Percentiles rank a stretch among this genome's conserved stretches.
Conservation (phyloP, 768 basidiomycete genomes). For the Rhodotorula diobovata region DNA sequence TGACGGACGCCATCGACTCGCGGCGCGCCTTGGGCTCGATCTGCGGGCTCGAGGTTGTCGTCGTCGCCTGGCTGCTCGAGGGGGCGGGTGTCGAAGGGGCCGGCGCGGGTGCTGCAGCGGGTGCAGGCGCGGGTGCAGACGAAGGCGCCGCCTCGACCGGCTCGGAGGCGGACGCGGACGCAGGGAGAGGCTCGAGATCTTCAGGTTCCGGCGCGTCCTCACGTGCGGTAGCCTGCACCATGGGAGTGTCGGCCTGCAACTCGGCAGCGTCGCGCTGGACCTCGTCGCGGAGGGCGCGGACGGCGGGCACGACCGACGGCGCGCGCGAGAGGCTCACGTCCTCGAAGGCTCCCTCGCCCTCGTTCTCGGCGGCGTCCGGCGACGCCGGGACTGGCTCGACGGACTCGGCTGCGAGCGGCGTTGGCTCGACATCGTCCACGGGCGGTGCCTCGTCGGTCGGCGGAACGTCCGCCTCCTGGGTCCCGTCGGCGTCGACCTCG, state of each 20-base stretch:
- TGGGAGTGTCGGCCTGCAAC: conserved; percentile 1
- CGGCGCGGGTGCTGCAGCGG: neutral
- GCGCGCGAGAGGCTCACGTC: conserved; percentile 27
- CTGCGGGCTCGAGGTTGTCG: neutral
- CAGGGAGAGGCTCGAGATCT: neutral
- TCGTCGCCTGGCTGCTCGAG: conserved; percentile 1
- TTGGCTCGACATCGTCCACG: neutral
- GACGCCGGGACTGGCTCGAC: neutral
- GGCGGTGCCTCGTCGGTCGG: no score
- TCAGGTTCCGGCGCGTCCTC: neutral
- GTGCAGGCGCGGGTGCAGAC: neutral
- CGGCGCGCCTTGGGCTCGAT: conserved; percentile 9
- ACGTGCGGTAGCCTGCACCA: no score
- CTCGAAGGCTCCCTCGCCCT: conserved; percentile 16
- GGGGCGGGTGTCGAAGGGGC: neutral
- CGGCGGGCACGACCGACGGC: conserved; percentile 9
- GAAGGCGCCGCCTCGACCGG: neutral
- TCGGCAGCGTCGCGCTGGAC: conserved; percentile 1
- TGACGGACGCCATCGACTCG: conserved; percentile 35
- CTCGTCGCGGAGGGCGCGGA: neutral
- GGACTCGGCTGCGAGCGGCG: neutral
- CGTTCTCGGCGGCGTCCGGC: neutral
- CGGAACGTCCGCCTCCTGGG: no score
- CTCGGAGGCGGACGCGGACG: neutral
- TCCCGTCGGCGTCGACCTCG: neutral